Percentiles rank a stretch among this genome's conserved stretches.
phyloP scores from a whole-genome alignment of 306 rosid genomes.

The Oxytropis ochrocephala region DNA sequence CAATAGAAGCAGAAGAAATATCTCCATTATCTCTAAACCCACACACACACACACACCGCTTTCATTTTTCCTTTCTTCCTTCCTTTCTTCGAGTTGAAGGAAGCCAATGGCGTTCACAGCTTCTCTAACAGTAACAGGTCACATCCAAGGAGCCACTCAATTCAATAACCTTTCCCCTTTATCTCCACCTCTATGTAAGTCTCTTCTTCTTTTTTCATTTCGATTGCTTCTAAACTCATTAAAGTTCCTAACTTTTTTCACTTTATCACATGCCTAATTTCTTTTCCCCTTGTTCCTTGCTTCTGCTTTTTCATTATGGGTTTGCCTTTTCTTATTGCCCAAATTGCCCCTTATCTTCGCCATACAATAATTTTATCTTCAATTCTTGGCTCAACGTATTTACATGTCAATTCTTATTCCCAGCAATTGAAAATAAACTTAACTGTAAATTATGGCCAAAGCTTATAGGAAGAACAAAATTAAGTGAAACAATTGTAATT shows the following conservation, averaged over 20 bases:
- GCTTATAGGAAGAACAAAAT: too few species aligned
- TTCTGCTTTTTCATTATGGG: not conserved
- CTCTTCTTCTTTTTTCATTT: conserved; percentile 18
- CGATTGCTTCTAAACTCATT: conserved; percentile 7
- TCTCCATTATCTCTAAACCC: not conserved
- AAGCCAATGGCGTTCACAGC: conserved; percentile 50
- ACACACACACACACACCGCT: not conserved
- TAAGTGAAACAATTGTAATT: too few species aligned
- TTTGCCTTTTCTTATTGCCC: not conserved
- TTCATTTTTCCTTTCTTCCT: not conserved
- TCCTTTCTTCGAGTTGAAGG: not conserved
- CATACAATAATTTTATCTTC: not conserved
- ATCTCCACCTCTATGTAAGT: conserved; percentile 34
- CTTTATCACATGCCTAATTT: not conserved
- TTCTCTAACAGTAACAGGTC: conserved; percentile 43
- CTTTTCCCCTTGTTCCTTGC: too few species aligned
- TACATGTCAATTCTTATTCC: not conserved
- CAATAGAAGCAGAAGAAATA: not conserved
- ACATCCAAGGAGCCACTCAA: conserved; percentile 35
- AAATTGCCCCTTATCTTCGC: not conserved
- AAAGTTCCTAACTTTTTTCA: not conserved
- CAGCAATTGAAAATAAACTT: not conserved
- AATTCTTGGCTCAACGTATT: not conserved
- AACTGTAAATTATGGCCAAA: too few species aligned
- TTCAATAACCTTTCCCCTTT: conserved; percentile 28